Percentiles rank a stretch among this genome's conserved stretches.
phyloP scores from a whole-genome alignment of 2,329 filamentous ascomycete genomes.

The Penicillium sp. region DNA sequence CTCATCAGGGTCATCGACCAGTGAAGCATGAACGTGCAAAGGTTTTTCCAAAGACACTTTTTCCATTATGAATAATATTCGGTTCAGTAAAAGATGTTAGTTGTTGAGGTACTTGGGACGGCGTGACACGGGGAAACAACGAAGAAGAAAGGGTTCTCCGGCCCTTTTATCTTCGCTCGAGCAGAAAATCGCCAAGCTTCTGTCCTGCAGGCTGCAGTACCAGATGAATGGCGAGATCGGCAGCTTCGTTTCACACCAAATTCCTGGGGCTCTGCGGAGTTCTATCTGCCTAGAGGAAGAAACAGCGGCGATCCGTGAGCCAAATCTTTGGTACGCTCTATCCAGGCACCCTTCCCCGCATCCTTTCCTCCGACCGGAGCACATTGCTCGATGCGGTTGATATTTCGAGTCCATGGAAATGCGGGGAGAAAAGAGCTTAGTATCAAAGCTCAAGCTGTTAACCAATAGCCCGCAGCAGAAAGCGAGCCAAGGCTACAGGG shows the following conservation, averaged over 20 bases:
- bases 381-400: background rate
- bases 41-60: slow-evolving; percentile 9
- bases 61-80: background rate
- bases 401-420: background rate
- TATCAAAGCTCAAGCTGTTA: background rate
- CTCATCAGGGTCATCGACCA: slow-evolving; percentile 55
- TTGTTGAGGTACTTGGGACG: background rate
- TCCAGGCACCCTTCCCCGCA: background rate
- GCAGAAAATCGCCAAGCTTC: background rate
- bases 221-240: too few species aligned
- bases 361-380: background rate
- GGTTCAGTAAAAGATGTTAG: background rate
- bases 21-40: background rate
- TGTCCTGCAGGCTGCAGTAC: too few species aligned
- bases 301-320: background rate
- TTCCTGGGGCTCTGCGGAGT: background rate
- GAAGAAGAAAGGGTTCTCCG: too few species aligned
- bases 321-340: background rate
- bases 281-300: background rate
- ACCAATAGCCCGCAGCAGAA: too few species aligned
- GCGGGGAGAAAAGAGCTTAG: background rate
- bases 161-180: background rate
- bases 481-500: too few species aligned
- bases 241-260: background rate
- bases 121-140: background rate